Evolutionary conservation across 1,284 basidiomycete genomes (phyloP), one percentile per base, ranked within the genome.

Genomic region (Farysia itapuensis): DNA sequence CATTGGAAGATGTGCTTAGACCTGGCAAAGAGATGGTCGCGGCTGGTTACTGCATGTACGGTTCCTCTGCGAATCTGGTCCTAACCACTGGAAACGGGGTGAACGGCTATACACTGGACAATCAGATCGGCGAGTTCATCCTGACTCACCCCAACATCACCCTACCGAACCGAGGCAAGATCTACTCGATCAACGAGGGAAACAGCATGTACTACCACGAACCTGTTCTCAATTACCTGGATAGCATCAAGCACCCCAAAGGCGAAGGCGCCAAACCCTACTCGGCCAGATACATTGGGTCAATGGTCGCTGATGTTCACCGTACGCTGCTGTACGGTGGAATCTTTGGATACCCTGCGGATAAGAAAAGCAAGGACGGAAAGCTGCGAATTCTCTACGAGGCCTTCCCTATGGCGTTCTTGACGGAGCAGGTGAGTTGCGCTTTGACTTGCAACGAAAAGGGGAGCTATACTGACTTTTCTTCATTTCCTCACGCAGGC

Each of bases 181-280:
- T 98, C 77, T 98, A 99, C 82, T 97, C 93, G 15, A 94, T 97
- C 84, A 99, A 98, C 80, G 95, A 99, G 80, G 94, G 94, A 61
- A 98, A 98, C 81, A 85, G 90, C 42, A 82, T 88, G 82, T 93
- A 92, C 81, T 98, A 95, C 83, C 83, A 95, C 80, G 81, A 85
- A 39, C 71, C 67, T 25, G 68, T 74, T 15, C 45, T 67, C 65
- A 84, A 87, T 51, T 98, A 97, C 81, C 84, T 99, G 59, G 86
- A 95, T 63, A 89, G 87, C 66, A 90, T 99, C 84, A 99, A 99
- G 80, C 94, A 59, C 66, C 70, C 72, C 31, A 64, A 67, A 51
- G 66, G 32, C 20, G 60, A 67, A n/a, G 70, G 69, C 22, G 67
- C 69, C 42, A 78, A 77, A 57, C 77, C 77, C 18, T 80, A 79